phyloP scores from a whole-genome alignment of 306 rosid species.

The Coriaria nepalensis region DNA sequence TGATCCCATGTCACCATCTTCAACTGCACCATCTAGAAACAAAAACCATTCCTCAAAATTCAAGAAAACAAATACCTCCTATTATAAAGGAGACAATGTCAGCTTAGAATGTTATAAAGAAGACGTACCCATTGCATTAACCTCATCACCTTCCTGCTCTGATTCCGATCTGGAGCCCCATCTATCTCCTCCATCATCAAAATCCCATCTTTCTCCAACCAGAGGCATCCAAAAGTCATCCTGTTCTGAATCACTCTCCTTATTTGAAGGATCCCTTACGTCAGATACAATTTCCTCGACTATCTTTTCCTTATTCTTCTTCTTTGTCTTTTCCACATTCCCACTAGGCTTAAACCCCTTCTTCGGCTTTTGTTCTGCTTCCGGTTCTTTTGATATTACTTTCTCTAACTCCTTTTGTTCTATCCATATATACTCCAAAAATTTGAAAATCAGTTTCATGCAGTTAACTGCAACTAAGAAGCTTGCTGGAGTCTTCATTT shows the following conservation, averaged over 20 bases:
- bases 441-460: background rate
- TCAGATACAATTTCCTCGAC: conserved; percentile 40
- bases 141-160: conserved; percentile 37
- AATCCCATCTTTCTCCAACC: conserved; percentile 77
- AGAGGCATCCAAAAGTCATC: conserved; percentile 82
- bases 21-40: conserved; percentile 26
- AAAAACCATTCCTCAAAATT: conserved; percentile 3
- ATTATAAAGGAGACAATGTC: background rate
- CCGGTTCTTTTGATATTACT: conserved; percentile 22
- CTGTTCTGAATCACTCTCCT: conserved; percentile 41
- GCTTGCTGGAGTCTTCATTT: no score
- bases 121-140: conserved; percentile 36
- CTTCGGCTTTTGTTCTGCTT: conserved; percentile 20
- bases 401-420: conserved; percentile 57
- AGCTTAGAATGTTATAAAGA: background rate
- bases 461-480: background rate
- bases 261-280: conserved; percentile 27
- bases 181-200: conserved; percentile 64
- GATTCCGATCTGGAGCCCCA: conserved; percentile 67
- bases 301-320: conserved; percentile 18
- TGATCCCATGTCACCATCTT: conserved; percentile 35
- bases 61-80: background rate
- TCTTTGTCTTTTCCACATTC: conserved; percentile 28
- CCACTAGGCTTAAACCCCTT: conserved; percentile 18
- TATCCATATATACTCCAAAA: conserved; percentile 14